Base-by-base conservation (phyloP, 1,284 basidiomycete genomes). In the Ganoderma leucocontextum region DNA sequence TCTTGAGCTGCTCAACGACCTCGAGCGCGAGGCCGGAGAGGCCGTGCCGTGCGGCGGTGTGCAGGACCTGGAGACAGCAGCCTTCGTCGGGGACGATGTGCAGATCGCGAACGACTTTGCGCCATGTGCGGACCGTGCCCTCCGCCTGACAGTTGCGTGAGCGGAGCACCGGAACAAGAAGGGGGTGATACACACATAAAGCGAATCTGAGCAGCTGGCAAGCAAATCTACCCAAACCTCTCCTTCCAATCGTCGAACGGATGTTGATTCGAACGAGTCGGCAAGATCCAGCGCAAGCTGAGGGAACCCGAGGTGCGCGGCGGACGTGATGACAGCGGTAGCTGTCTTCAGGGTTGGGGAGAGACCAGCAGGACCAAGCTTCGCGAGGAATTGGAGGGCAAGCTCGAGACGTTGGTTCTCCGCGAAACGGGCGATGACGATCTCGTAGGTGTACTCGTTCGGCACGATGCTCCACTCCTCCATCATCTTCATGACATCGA, bases 11-110 rank as follows among this genome's bases (percentile, higher is more conserved):
- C 1, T 82, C 85, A 55, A 95, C 80, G 17, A 86, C 91, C 38
- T 89, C 86, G 4, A 86, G 81, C n/a, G 90, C 93, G 2, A 96
- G 84, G 53, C 88, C 85, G 0, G 92, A 86, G 36, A 88, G 82
- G 17, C 92, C 92, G 73, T 88, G 83, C 13, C 93, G 89, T 25
- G 87, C 93, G 17, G 92, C 93, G 1, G 91, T 88, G 72, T 91
- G 84, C 29, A 96, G 85, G 13, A 95, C 87, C 39, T 86, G 81
- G 17, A 91, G 75, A 73, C 91, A 91, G 19, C 91, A 78, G 0
- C 94, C 94, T 82, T 95, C 93, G 73, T 93, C 91, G 0, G 92
- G 93, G 0, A 82, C 80, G 61, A 91, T 76, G 58, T 82, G 81
- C 44, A 87, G 77, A 25, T 85, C 82, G 10, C 84, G 75, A 3